These are phyloP conservation scores for Reticulascus tulasneorum DNA, from an alignment of 2,329 filamentous ascomycete genomes.

Conservation along the genomic window DNA sequence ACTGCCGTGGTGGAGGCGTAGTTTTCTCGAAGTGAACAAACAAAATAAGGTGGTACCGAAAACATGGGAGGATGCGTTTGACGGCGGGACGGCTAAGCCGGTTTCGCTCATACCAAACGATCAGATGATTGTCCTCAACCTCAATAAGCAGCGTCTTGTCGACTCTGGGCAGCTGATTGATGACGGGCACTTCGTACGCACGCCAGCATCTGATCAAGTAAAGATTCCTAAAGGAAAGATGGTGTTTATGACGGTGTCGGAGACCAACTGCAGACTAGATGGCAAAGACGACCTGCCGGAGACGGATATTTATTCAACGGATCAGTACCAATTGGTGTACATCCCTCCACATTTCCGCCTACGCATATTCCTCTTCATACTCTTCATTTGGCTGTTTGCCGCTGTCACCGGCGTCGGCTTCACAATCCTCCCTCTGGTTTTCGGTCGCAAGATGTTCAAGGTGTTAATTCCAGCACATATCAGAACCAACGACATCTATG, in stretches of 20 bases:
- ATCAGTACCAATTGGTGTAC: conserved; percentile 69
- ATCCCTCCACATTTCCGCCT: conserved; percentile 79
- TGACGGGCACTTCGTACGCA: conserved; percentile 80
- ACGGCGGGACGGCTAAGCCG: conserved; percentile 42
- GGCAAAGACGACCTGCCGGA: conserved; percentile 54
- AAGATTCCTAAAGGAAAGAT: conserved; percentile 80
- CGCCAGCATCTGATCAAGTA: conserved; percentile 92
- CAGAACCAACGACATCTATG: conserved; percentile 90
- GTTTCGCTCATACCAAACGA: conserved; percentile 27
- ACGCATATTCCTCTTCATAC: conserved; percentile 79
- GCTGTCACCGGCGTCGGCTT: conserved; percentile 79
- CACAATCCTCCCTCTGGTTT: conserved; percentile 80
- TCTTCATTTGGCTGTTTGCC: conserved; percentile 90
- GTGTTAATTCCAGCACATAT: conserved; percentile 66
- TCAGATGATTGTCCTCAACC: conserved; percentile 31
- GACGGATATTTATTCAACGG: conserved; percentile 49
- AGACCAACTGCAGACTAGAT: conserved; percentile 62
- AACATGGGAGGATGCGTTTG: conserved; percentile 55
- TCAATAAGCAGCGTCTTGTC: conserved; percentile 43
- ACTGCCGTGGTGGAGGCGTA: conserved; percentile 34
- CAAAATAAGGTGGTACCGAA: conserved; percentile 42
- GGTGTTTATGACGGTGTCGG: conserved; percentile 76
- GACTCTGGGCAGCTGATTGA: conserved; percentile 51
- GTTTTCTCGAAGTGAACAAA: conserved; percentile 44
- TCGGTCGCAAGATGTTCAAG: conserved; percentile 77